Evolutionary conservation across 2,329 filamentous ascomycete genomes (phyloP).

Genomic region (Cladophialophora bantiana): DNA sequence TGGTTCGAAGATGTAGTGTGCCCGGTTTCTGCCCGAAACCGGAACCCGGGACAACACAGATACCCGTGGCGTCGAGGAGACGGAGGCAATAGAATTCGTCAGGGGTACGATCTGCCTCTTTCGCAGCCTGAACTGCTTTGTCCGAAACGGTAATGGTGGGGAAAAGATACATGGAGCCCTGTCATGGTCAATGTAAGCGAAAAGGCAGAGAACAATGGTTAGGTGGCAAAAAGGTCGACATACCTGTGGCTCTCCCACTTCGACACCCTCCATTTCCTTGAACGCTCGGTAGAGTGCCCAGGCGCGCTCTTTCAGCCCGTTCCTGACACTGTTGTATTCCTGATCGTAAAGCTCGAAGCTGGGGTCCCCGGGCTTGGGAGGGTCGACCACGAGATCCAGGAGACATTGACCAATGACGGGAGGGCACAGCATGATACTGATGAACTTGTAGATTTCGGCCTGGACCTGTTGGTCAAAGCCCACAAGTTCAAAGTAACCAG

Average conservation of each 20-base stretch:
- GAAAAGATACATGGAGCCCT: constrained; percentile 99
- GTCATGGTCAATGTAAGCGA: constrained; percentile 12
- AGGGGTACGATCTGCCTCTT: constrained; percentile 72
- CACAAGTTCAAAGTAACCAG: constrained; percentile 95
- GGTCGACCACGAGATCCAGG: constrained; percentile 98
- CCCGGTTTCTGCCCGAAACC: constrained; percentile 95
- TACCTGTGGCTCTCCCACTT: constrained; percentile 81
- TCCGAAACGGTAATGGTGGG: constrained; percentile 82
- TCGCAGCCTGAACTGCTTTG: constrained; percentile 78
- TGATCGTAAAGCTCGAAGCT: constrained; percentile 82
- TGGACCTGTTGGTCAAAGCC: constrained; percentile 86
- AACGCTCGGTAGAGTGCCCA: constrained; percentile 89
- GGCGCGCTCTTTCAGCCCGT: constrained; percentile 79
- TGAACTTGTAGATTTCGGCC: constrained; percentile 97
- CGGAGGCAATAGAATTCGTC: constrained; percentile 96
- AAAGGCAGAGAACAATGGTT: constrained; percentile 14
- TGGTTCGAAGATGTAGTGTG: constrained; percentile 93
- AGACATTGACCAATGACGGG: constrained; percentile 96
- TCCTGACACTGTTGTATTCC: constrained; percentile 84
- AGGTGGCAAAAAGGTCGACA: constrained; percentile 37
- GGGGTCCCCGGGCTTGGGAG: constrained; percentile 80
- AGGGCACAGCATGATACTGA: constrained; percentile 94
- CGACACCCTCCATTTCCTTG: constrained; percentile 91
- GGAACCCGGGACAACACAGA: constrained; percentile 90
- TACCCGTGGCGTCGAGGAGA: constrained; percentile 89